A percentile compares a stretch with the other conserved stretches of the same genome.
Evolutionary conservation across 2,329 filamentous ascomycete genomes (phyloP).

Genomic region (Zalaria sp.): DNA sequence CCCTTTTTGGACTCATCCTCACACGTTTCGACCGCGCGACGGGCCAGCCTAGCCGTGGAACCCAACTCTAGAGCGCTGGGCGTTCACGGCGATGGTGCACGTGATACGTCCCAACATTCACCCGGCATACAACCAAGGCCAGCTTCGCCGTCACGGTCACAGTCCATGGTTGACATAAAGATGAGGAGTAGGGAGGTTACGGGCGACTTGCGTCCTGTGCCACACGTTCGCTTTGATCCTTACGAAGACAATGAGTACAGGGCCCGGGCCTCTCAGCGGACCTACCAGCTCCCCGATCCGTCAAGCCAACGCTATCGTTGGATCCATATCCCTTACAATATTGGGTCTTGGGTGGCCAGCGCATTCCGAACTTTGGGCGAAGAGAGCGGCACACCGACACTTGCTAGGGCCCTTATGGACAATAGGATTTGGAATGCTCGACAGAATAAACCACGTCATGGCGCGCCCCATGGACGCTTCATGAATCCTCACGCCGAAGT

Average conservation of each 20-base stretch:
- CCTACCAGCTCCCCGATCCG: background rate
- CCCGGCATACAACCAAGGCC: no score
- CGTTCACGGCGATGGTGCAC: no score
- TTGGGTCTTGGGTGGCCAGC: constrained; percentile 4
- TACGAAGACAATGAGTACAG: background rate
- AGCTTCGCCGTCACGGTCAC: no score
- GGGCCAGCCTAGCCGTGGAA: no score
- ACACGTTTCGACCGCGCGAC: no score
- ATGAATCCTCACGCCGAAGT: constrained; percentile 22
- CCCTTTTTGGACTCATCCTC: background rate
- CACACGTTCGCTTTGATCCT: background rate
- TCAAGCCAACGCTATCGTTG: constrained; percentile 4
- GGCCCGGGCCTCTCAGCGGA: background rate
- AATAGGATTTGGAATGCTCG: constrained; percentile 17
- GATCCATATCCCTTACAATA: constrained; percentile 6
- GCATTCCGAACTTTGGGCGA: constrained; percentile 1
- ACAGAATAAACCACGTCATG: constrained; percentile 21
- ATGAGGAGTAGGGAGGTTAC: no score
- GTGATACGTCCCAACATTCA: no score
- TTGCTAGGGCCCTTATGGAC: background rate
- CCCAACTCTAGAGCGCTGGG: no score
- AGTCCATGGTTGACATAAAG: no score
- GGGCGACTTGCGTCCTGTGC: background rate
- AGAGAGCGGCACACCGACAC: background rate
- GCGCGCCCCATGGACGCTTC: constrained; percentile 25